Evolutionary conservation across 2,329 filamentous ascomycete genomes (phyloP), one percentile per base, ranked within the genome.

Genomic region (Keithomyces neogunnii): DNA sequence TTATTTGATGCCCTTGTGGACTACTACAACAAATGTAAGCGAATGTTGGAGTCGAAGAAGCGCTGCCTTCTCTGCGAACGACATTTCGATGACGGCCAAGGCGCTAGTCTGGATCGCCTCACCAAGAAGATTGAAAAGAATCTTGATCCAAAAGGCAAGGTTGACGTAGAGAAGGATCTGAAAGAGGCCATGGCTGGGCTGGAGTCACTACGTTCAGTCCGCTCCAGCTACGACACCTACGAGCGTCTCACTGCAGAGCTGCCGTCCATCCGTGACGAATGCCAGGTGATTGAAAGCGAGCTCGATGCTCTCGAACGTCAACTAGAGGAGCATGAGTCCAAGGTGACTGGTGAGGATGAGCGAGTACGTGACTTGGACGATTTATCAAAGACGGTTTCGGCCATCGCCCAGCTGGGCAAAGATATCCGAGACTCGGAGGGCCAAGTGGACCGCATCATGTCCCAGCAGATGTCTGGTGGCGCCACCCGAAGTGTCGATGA

Each of bases 41-140:
- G 81, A 36, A 77, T 76, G 28, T 78, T 88, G 9, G 76, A 86
- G 50, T 74, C 81, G 35, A 80, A 86, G 50, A 86, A 89, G 58
- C 79, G 78, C 44, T 97, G 92, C 65, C 78, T 82, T 35, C 80
- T 93, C 28, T 97, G 92, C 63, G 77, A 81, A 43, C 81, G 89
- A 49, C 67, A 75, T 3, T 90, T 96, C 64, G 71, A 73, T 67
- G 81, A 81, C 62, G 71, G 75, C 60, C 72, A 73, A 58, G 76
- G 69, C 33, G 81, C 78, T 60, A 83, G 66, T 49, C 59, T 78
- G 56, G 82, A 76, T n/a, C 80, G 73, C 49, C 76, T 95, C 54
- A 71, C 83, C 47, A 75, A 80, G 40, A 86, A 83, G 60, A 76
- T 96, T 35, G 77, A 85, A 52, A 77, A 80, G 50, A 76, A 80